phyloP scores from a whole-genome alignment of 169 alveolate species.

The Cryptosporidium meleagridis region DNA sequence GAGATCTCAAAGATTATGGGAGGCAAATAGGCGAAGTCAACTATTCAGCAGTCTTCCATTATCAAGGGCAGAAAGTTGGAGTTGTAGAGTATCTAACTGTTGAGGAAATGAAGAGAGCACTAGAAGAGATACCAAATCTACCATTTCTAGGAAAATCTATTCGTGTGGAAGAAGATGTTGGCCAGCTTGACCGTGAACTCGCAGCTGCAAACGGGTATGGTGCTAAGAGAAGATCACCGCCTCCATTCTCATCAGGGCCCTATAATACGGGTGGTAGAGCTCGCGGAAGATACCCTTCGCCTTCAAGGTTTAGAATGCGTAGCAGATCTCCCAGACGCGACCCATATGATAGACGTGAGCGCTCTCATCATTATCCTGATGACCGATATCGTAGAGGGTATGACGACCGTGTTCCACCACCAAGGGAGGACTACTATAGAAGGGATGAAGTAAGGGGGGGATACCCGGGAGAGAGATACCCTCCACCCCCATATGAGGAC shows the following conservation, averaged over 20 bases:
- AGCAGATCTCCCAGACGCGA: constrained; percentile 74
- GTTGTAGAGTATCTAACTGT: constrained; percentile 83
- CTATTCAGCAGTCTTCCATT: constrained; percentile 83
- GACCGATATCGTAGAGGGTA: constrained; percentile 69
- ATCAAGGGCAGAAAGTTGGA: constrained; percentile 82
- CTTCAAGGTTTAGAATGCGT: constrained; percentile 59
- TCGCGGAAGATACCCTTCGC: constrained; percentile 62
- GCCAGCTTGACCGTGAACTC: constrained; percentile 62
- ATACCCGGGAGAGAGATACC: constrained; percentile 64
- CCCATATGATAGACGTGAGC: constrained; percentile 57
- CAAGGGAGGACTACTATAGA: constrained; percentile 58
- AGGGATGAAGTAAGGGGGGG: constrained; percentile 61
- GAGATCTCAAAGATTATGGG: constrained; percentile 87
- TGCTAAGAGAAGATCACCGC: constrained; percentile 66
- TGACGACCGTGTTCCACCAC: constrained; percentile 73
- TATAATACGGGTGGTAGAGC: constrained; percentile 17
- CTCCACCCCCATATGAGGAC: constrained; percentile 55
- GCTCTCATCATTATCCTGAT: constrained; percentile 53
- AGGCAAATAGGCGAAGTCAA: constrained; percentile 87
- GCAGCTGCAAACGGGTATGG: constrained; percentile 75
- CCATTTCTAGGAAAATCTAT: constrained; percentile 66
- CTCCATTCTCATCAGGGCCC: constrained; percentile 72
- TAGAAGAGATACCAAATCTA: constrained; percentile 76
- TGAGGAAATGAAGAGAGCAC: constrained; percentile 81
- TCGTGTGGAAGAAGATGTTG: constrained; percentile 70